These are phyloP conservation scores for Xylariaceae sp. DNA, from an alignment of 2,329 filamentous ascomycete genomes.

Conservation along the genomic window DNA sequence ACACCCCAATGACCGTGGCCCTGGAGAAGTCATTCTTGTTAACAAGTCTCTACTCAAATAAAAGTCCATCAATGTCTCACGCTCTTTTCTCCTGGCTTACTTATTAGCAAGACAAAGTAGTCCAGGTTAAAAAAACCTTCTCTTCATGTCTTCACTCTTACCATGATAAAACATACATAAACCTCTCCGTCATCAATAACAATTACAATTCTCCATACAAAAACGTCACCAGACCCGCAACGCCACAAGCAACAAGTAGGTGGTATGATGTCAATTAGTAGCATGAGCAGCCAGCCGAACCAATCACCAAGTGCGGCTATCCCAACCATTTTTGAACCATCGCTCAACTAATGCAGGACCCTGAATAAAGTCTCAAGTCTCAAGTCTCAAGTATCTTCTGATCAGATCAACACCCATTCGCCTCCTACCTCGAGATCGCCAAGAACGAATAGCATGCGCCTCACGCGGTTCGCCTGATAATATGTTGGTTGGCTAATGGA, in stretches of 20 bases:
- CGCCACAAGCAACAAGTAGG: background rate
- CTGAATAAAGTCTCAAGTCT: too few relatives aligned
- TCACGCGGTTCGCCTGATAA: conserved; percentile 13
- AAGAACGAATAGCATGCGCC: conserved; percentile 9
- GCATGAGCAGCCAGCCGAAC: background rate
- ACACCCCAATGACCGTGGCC: too few relatives aligned
- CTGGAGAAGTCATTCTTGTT: too few relatives aligned
- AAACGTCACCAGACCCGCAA: background rate
- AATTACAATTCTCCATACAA: background rate
- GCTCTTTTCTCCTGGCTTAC: background rate
- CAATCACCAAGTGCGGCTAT: conserved; percentile 1
- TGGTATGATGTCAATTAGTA: conserved; percentile 19
- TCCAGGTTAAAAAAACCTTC: too few relatives aligned
- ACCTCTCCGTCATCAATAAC: too few relatives aligned
- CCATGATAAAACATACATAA: too few relatives aligned
- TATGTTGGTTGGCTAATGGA: background rate
- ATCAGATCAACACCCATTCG: background rate
- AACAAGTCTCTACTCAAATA: background rate
- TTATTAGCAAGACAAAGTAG: background rate
- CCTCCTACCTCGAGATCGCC: background rate
- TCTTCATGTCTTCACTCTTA: too few relatives aligned
- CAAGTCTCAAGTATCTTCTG: too few relatives aligned
- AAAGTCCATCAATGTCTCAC: background rate
- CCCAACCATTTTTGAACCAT: background rate
- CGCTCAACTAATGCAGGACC: too few relatives aligned